Evolutionary conservation across 148 eudicot genomes (phyloP), one percentile per base, ranked within the genome.

Genomic region (Pharnaceum exiguum): DNA sequence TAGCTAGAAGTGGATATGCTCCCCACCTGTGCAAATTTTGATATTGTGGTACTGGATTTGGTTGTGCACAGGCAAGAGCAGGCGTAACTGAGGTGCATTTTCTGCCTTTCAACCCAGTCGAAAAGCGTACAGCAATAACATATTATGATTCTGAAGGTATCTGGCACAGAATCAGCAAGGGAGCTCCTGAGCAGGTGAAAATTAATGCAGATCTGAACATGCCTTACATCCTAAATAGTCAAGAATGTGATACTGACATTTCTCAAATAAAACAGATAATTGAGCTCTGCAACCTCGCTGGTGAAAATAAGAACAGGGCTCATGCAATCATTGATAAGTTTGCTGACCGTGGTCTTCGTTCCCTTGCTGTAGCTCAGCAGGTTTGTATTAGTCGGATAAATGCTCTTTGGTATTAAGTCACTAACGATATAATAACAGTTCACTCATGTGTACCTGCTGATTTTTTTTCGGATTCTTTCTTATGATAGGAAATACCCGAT

Each of bases 151-250:
- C 56, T 12, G 59, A 70, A 17, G 90, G 83, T 7, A 70, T 81
- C 53, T 87, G 95, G 95, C 75, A 83, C 49, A 60, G 95, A n/a
- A 71, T 73, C n/a, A 87, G 95, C 90, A 87, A 87, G 75, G 95
- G 90, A 31, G 95, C 90, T 44, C 95, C 95, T 22, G 95, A 87
- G 61, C 90, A 86, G 84, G 83, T 80, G 68, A 33, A 4, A 25
- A 58, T 48, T 15, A 28, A 24, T 23, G 6, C 35, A 10, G 30
- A 7, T 10, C 28, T 28, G 18, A 13, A 30, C 55, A 33, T 57
- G 9, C 21, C n/a, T 23, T 43, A 7, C 45, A 22, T 19, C 13
- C 8, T 6, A 22, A 27, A 13, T 26, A 44, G 31, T 57, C 43
- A 23, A 60, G 39, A 19, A 5, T 9, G 3, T 51, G 58, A 57